phyloP scores from a whole-genome alignment of 2,329 filamentous ascomycete genomes.

The Sclerotinia borealis region DNA sequence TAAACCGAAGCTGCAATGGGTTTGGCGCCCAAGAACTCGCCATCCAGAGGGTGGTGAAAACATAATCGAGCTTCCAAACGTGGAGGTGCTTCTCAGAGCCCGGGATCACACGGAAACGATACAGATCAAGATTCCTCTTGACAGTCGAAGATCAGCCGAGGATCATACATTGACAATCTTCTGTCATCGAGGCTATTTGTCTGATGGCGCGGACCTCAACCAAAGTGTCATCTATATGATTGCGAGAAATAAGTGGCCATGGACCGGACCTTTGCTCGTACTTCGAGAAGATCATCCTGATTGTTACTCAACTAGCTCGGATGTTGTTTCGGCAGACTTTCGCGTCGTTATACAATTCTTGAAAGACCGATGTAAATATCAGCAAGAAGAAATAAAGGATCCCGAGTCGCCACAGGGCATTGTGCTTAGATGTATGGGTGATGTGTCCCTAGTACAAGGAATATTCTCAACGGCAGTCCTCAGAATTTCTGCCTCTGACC shows the following conservation, averaged over 20 bases:
- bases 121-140: neutral
- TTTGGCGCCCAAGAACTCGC: neutral
- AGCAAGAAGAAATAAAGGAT: no score
- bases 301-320: neutral
- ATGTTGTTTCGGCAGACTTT: neutral
- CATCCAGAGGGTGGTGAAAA: no score
- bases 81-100: no score
- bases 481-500: neutral
- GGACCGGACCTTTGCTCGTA: neutral
- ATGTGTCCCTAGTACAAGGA: accelerated
- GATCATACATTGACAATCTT: neutral
- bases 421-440: neutral
- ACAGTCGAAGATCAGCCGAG: neutral
- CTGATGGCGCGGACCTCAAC: neutral
- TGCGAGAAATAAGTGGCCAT: neutral
- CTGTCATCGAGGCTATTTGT: no score
- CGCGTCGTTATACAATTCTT: neutral
- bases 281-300: neutral
- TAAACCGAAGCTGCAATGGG: neutral
- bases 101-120: no score
- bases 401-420: neutral
- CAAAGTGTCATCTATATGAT: neutral
- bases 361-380: neutral
- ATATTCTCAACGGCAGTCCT: accelerated
- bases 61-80: no score